A percentile compares a stretch with the other conserved stretches of the same genome.
These are phyloP conservation scores for Chenopodium suecicum DNA, from an alignment of 148 eudicot species.

Conservation along the genomic window DNA sequence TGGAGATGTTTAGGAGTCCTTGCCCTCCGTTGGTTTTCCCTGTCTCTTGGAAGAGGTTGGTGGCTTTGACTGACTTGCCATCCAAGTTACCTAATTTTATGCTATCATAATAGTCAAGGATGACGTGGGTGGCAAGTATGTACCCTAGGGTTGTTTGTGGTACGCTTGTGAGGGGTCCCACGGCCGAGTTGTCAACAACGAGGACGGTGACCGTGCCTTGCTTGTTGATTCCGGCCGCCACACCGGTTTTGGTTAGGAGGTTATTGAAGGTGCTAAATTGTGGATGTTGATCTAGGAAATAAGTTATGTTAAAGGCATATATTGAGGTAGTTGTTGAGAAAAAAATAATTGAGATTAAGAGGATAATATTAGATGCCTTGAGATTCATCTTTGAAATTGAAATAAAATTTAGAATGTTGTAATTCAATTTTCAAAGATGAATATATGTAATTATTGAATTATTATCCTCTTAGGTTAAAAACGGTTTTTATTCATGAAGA, in stretches of 20 bases:
- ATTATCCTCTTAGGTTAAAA: not conserved
- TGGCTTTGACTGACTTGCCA: conserved; percentile 19
- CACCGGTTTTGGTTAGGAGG: conserved; percentile 32
- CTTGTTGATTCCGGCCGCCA: conserved; percentile 31
- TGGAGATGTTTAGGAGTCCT: conserved; percentile 35
- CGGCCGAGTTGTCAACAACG: conserved; percentile 30
- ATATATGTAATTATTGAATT: not conserved
- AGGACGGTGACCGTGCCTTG: conserved; percentile 43
- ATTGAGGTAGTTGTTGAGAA: not conserved
- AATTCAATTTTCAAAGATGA: conserved; percentile 15
- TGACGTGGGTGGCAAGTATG: conserved; percentile 37
- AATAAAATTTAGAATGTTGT: not conserved
- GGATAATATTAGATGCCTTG: conserved; percentile 3
- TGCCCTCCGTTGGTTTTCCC: conserved; percentile 33
- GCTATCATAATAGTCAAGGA: conserved; percentile 42
- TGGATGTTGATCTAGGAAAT: conserved; percentile 31
- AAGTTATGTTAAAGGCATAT: conserved; percentile 39
- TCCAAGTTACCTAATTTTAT: conserved; percentile 24
- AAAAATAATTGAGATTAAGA: conserved; percentile 19
- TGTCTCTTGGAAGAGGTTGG: conserved; percentile 40
- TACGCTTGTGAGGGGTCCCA: conserved; percentile 14
- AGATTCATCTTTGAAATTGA: conserved; percentile 36
- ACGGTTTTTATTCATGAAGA: not conserved
- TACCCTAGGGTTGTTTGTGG: conserved; percentile 5
- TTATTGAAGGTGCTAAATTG: conserved; percentile 38